Conservation (phyloP, 345 rosid genomes). For the Brassica cretica region DNA sequence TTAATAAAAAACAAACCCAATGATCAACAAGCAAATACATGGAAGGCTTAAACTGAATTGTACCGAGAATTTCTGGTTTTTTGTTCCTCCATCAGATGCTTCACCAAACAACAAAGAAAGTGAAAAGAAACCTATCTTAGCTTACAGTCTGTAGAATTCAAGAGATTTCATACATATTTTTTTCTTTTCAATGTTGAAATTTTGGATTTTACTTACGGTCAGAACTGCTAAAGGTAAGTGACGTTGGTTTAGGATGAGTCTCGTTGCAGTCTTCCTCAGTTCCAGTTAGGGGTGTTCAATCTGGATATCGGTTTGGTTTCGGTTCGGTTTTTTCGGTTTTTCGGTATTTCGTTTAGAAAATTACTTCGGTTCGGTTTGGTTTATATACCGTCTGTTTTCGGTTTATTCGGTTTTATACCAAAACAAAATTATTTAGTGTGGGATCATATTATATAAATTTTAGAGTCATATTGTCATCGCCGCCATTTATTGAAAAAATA, state of each 20-base stretch:
- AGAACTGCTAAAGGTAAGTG: slow-evolving; percentile 49
- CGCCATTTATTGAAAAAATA: too few species aligned
- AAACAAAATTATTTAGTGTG: too few species aligned
- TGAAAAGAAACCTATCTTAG: background rate
- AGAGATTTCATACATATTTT: background rate
- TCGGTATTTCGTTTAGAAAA: too few species aligned
- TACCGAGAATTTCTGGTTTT: slow-evolving; percentile 59
- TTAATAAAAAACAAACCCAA: slow-evolving; percentile 51
- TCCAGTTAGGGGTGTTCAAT: slow-evolving; percentile 19
- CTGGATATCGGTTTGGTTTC: too few species aligned
- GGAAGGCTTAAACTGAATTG: slow-evolving; percentile 69
- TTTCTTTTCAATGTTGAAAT: background rate
- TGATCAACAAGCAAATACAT: slow-evolving; percentile 60
- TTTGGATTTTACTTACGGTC: slow-evolving; percentile 48
- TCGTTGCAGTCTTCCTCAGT: slow-evolving; percentile 63
- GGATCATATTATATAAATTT: too few species aligned
- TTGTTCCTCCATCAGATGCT: slow-evolving; percentile 48
- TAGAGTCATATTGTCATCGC: too few species aligned
- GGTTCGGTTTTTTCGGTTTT: too few species aligned
- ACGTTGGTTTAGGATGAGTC: slow-evolving; percentile 50
- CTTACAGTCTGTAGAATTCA: background rate
- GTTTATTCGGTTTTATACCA: too few species aligned
- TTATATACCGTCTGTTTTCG: too few species aligned
- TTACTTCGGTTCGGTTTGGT: too few species aligned
- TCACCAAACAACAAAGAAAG: slow-evolving; percentile 42